Conservation (phyloP, 164 flowering plant genomes). For the Pachysandra terminalis region DNA sequence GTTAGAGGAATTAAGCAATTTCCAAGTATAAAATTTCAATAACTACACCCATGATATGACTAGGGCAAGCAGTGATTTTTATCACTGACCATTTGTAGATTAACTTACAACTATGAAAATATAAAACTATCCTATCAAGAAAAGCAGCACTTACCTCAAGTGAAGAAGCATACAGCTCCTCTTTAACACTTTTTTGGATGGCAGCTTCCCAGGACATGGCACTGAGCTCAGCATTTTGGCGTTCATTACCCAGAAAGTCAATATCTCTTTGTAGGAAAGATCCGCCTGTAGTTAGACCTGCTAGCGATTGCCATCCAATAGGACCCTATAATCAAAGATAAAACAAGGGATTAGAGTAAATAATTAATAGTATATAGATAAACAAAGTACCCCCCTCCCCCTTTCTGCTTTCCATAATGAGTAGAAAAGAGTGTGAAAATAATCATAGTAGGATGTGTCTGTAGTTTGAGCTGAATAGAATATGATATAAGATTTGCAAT, state of each 20-base stretch:
- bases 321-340: conserved; percentile 62
- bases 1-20: neutral
- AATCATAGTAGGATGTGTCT: no score
- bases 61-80: neutral
- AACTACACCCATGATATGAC: no score
- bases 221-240: conserved; percentile 52
- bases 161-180: conserved; percentile 76
- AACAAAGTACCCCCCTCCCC: no score
- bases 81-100: neutral
- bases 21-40: conserved; percentile 8
- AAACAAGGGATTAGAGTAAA: neutral
- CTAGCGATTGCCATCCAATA: conserved; percentile 78
- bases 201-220: conserved; percentile 90
- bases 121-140: neutral
- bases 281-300: conserved; percentile 48
- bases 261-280: conserved; percentile 40
- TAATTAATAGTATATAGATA: neutral
- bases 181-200: conserved; percentile 78
- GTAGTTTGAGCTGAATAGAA: neutral
- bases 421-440: neutral
- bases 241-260: conserved; percentile 35
- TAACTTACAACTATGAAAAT: neutral
- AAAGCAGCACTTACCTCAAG: conserved; percentile 41
- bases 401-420: no score
- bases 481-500: neutral